Base-by-base conservation (phyloP, 2,329 filamentous ascomycete genomes). In the Neophaeococcomyces mojaviensis region DNA sequence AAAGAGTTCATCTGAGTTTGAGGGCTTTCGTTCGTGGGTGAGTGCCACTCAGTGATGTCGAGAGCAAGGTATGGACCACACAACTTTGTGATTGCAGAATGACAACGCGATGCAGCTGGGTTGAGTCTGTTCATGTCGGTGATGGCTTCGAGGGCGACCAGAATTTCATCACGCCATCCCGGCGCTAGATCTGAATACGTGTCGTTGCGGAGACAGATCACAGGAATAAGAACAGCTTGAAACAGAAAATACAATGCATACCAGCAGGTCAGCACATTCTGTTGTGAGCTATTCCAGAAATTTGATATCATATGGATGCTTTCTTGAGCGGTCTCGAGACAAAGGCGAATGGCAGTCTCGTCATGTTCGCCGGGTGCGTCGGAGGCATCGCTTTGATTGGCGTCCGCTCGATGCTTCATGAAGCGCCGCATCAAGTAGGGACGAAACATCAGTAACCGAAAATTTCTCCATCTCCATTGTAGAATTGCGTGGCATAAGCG, bases 201-300 rank as follows among this genome's bases (percentile, higher is more conserved):
- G 35, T 67, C 65, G 3, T 64, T 68, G 60, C 67, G 66, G 24
- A 70, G 57, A 45, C 66, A 64, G 39, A 71, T 64, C 24, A 68
- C 62, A 3, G 67, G 67, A 37, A 70, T 68, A 2, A 70, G 52
- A 18, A 62, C 65, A 12, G 68, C 68, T 56, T 70, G 68, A 57
- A 70, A 70, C 32, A 70, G 61, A 51, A 70, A 70, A 53, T 70
- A 69, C 59, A 69, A 58, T 57, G 66, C 65, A 49, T 70, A 70
- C 67, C 67, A 69, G 37, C 62, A 64, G 13, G 64, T 64, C 28
- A 70, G 51, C 44, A 66, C 60, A 2, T 66, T 67, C 46, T 63
- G 64, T 38, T 64, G 56, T 37, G 64, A 59, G 20, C 60, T 62
- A 32, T 61, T 58, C 58, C 68, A 64, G 43, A 63, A 69, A 24